Base-by-base conservation (phyloP, 1,284 basidiomycete genomes). In the Fomitopsis schrenkii region DNA sequence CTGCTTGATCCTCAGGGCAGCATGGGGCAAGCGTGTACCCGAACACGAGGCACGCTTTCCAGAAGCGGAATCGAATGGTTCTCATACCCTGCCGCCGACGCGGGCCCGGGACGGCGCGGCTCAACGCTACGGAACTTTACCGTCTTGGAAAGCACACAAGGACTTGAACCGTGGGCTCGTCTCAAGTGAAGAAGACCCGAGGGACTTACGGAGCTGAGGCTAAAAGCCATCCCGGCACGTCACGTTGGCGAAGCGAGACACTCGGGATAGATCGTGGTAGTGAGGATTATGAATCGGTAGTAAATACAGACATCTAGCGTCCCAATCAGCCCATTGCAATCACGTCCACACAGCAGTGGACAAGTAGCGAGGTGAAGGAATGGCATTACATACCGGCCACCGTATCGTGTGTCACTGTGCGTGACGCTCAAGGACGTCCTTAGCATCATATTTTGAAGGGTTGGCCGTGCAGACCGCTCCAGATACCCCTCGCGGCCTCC, bases 401-500 rank as follows among this genome's bases (percentile, higher is more conserved):
- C 5, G 28, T 33, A 30, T 50, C 12, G 48, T 50, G 28, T n/a
- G 28, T 28, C 12, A 26, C 45, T 28, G 22, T 28, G 45, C 28
- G 22, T 26, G 22, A 10, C 22, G 17, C n/a, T 33, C 35, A 14
- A 38, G 38, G 15, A 12, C 36, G 30, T 17, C 52, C 33, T 38
- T 14, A 40, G 57, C 52, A 22, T 74, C 68, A 79, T 66, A 82
- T 82, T 64, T 76, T 76, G 74, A 79, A 80, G 36, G 77, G 72
- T 58, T 85, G 82, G 64, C 77, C 76, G 68, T 93, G 91, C 64
- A 93, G 72, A 48, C 91, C 91, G 72, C 88, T 91, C 92, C 91
- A 94, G 66, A 94, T 91, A 59, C 93, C 93, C 73, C 93, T 86
- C 28, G 90, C 81, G 35, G 91, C 83, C 76, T 92, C 90, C 57